These are phyloP conservation scores for Cryphonectria carpinicola DNA, from an alignment of 2,329 filamentous ascomycete genomes.

Conservation along the genomic window DNA sequence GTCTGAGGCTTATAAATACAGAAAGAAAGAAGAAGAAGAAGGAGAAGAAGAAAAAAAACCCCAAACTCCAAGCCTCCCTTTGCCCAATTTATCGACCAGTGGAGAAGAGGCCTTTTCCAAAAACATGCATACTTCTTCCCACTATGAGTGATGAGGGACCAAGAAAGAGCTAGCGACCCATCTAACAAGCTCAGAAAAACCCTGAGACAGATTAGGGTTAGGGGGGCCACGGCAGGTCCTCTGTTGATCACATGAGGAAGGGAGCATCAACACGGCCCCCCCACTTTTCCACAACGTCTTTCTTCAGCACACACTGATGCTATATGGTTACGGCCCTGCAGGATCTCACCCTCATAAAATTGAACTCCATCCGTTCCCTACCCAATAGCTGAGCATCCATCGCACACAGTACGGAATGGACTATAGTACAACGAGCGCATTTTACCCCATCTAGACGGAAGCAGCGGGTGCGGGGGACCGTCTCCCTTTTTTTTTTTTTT, in stretches of 20 bases:
- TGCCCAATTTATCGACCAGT: no score
- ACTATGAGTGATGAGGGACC: no score
- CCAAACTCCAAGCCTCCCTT: background rate
- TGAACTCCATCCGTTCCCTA: background rate
- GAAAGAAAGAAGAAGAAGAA: background rate
- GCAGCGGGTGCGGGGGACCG: background rate
- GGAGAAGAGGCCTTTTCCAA: no score
- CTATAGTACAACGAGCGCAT: background rate
- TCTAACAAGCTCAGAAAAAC: background rate
- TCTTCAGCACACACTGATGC: background rate
- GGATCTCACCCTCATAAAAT: background rate
- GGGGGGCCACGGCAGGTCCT: background rate
- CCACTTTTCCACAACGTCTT: background rate
- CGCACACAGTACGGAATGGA: background rate
- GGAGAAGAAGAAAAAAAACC: background rate
- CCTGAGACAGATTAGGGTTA: background rate
- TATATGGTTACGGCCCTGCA: background rate
- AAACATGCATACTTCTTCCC: no score
- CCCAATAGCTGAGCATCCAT: background rate
- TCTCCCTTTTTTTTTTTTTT: background rate
- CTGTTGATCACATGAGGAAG: background rate
- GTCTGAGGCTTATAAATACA: background rate
- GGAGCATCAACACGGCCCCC: background rate
- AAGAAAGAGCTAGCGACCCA: background rate
- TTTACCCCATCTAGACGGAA: background rate